Evolutionary conservation across 768 basidiomycete genomes (phyloP).

Genomic region (Suillus subaureus): DNA sequence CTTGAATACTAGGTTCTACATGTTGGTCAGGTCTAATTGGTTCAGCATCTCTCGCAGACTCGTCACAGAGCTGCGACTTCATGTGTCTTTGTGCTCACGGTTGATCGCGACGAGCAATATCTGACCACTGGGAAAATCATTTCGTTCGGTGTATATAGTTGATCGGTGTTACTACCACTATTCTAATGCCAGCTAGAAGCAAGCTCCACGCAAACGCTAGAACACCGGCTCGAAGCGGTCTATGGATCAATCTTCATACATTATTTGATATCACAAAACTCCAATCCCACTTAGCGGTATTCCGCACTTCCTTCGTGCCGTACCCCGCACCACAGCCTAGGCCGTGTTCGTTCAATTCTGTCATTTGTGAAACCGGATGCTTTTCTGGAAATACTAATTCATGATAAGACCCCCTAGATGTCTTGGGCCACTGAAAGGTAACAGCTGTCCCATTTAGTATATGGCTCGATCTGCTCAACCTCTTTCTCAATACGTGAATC

Average conservation of each 20-base stretch:
- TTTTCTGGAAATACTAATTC: background rate
- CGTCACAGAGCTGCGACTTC: background rate
- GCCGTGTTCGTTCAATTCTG: too few relatives aligned
- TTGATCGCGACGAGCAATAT: background rate
- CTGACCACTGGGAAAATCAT: background rate
- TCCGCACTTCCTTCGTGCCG: too few relatives aligned
- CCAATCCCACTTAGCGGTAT: too few relatives aligned
- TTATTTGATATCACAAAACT: too few relatives aligned
- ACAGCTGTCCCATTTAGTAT: too few relatives aligned
- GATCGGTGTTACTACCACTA: background rate
- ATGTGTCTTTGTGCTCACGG: background rate
- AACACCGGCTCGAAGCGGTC: too few relatives aligned
- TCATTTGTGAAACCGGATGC: background rate
- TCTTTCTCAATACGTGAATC: constrained; percentile 25
- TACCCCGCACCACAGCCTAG: too few relatives aligned
- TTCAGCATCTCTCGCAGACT: background rate
- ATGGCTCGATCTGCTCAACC: background rate
- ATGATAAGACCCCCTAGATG: background rate
- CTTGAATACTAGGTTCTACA: too few relatives aligned
- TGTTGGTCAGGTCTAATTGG: background rate
- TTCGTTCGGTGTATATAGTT: background rate
- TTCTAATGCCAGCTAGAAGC: background rate
- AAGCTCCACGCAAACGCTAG: too few relatives aligned
- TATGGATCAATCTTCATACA: too few relatives aligned
- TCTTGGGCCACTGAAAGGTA: background rate